Evolutionary conservation across 371 early-diverging fungal genomes (phyloP), one percentile per base, ranked within the genome.

Genomic region (Ordospora colligata): DNA sequence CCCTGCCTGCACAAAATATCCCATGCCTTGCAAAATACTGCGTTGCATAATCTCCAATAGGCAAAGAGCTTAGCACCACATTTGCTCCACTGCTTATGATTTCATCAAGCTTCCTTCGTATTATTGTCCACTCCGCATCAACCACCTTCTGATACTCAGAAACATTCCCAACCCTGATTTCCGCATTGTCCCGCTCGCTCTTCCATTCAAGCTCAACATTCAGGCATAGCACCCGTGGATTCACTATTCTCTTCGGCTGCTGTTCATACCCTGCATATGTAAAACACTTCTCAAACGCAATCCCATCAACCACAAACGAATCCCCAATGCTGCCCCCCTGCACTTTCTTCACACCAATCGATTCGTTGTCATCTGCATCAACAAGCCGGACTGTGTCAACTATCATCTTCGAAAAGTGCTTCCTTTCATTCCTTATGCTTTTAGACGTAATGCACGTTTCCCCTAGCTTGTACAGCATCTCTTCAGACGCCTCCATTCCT

Each of bases 221-320:
- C 78, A 97, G 86, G 77, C 90, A 91, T 40, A 93, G 82, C 54
- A 99, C 90, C 87, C 90, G 91, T 77, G 97, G 96, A 86, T 91
- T 88, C 78, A 88, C 87, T 85, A 97, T 95, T 23, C 87, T 85
- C 85, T 97, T 97, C 76, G 98, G 97, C 87, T 96, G 96, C 86
- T 98, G 99, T 86, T 97, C 97, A 78, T 97, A 96, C 77, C 99
- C 99, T 43, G 99, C 99, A 84, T 97, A 97, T 8, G 97, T 91
- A 85, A 99, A 99, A 2, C 96, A 94, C 88, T 97, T 99, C 85
- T 97, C 97, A 88, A 99, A 99, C 4, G 95, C 97, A 68, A 99
- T 95, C 77, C 99, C 99, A 63, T 92, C 89, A 43, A 97, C 87
- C 53, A 96, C 84, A 40, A 91, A 71, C n/a, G 96, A 95, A 82